Evolutionary conservation across 2,329 filamentous ascomycete species (phyloP).

Genomic region (Paecilomyces dactylethromorphus): DNA sequence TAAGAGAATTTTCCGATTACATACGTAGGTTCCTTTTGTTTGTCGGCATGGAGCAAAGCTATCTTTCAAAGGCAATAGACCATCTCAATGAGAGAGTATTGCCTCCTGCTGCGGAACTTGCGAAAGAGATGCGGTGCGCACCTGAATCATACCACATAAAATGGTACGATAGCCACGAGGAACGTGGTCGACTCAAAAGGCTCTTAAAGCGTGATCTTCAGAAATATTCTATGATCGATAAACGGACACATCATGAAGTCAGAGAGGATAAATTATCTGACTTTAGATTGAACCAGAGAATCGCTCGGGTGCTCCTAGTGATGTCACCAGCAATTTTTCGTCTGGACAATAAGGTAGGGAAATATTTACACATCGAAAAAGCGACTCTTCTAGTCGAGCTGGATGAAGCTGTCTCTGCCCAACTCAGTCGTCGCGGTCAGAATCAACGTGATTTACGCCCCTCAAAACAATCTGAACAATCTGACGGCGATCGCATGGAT

Average conservation of each 20-base stretch:
- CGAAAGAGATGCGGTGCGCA: neutral
- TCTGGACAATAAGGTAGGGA: neutral
- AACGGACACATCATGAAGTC: neutral
- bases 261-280: neutral
- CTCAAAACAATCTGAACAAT: neutral
- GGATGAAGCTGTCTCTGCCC: neutral
- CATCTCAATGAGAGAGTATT: neutral
- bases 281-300: neutral
- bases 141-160: neutral
- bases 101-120: neutral
- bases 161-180: neutral
- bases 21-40: neutral
- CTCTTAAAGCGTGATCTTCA: neutral
- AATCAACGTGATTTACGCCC: neutral
- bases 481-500: neutral
- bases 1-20: neutral
- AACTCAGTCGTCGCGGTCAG: neutral
- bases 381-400: neutral
- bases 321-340: neutral
- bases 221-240: neutral
- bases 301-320: neutral
- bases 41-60: neutral
- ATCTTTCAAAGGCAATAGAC: neutral
- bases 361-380: neutral
- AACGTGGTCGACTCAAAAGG: neutral